These are phyloP conservation scores for Gossypium thurberi DNA, from an alignment of 345 rosid genomes.

Conservation along the genomic window DNA sequence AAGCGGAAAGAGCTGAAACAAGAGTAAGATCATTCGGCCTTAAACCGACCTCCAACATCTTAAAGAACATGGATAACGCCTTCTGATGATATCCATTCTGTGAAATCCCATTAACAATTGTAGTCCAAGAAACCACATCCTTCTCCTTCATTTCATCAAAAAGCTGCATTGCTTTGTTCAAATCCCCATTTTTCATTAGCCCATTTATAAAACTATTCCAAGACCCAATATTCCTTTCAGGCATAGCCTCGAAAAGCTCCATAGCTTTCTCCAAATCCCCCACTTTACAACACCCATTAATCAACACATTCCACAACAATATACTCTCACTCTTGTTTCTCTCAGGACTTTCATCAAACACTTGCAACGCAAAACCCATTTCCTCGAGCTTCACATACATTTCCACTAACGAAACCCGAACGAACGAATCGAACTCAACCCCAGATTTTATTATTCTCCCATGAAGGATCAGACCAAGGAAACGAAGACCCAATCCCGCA, in stretches of 20 bases:
- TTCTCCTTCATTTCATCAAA: conserved; percentile 45
- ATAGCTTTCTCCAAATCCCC: conserved; percentile 41
- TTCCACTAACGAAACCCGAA: conserved; percentile 40
- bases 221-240: conserved; percentile 37
- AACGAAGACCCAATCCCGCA: conserved; percentile 21
- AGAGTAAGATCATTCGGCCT: conserved; percentile 42
- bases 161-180: conserved; percentile 33
- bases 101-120: conserved; percentile 43
- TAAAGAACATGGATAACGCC: conserved; percentile 42
- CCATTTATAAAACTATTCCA: conserved; percentile 66
- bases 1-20: conserved; percentile 54
- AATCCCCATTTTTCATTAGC: conserved; percentile 28
- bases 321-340: conserved; percentile 26
- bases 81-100: conserved; percentile 32
- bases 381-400: conserved; percentile 43
- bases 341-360: conserved; percentile 60
- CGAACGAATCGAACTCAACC: conserved; percentile 38
- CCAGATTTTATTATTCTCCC: conserved; percentile 33
- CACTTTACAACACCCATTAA: conserved; percentile 46
- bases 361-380: conserved; percentile 26
- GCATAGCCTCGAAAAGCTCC: conserved; percentile 43
- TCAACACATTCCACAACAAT: conserved; percentile 61
- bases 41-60: conserved; percentile 45
- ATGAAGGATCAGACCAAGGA: conserved; percentile 41
- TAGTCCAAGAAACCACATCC: conserved; percentile 54